These are phyloP conservation scores for Xerocomellus chrysenteron DNA, from an alignment of 768 basidiomycete species.

Conservation along the genomic window DNA sequence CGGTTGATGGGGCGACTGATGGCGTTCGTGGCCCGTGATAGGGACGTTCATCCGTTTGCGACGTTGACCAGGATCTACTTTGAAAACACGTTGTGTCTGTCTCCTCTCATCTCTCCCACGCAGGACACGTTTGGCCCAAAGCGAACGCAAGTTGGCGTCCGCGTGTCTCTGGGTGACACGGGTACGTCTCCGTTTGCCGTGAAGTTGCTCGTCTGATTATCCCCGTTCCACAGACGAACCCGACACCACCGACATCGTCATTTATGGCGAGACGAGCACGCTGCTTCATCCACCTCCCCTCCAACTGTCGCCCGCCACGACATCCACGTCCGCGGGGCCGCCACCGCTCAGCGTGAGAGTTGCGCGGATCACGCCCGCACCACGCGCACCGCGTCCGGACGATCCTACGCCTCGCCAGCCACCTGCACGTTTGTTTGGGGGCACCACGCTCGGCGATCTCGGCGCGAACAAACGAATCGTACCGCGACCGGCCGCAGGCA, in stretches of 20 bases:
- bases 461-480: conserved; percentile 26
- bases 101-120: conserved; percentile 30
- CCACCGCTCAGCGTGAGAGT: conserved; percentile 44
- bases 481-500: conserved; percentile 7
- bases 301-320: conserved; percentile 9
- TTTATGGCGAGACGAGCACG: conserved; percentile 41
- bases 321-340: conserved; percentile 22
- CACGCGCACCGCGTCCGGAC: conserved; percentile 60
- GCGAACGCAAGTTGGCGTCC: conserved; percentile 57
- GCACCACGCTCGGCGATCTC: conserved; percentile 12
- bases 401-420: conserved; percentile 77
- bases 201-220: no score
- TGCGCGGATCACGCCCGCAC: conserved; percentile 51
- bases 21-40: conserved; percentile 21
- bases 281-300: conserved; percentile 7
- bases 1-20: neutral
- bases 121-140: conserved; percentile 18
- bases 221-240: conserved; percentile 57
- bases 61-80: conserved; percentile 64
- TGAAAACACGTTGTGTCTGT: conserved; percentile 65
- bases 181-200: conserved; percentile 36
- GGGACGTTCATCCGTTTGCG: conserved; percentile 71
- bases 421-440: conserved; percentile 35
- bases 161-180: conserved; percentile 67
- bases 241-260: conserved; percentile 66